Conservation (phyloP, 2,329 filamentous ascomycete genomes). For the Fusarium chuoi region DNA sequence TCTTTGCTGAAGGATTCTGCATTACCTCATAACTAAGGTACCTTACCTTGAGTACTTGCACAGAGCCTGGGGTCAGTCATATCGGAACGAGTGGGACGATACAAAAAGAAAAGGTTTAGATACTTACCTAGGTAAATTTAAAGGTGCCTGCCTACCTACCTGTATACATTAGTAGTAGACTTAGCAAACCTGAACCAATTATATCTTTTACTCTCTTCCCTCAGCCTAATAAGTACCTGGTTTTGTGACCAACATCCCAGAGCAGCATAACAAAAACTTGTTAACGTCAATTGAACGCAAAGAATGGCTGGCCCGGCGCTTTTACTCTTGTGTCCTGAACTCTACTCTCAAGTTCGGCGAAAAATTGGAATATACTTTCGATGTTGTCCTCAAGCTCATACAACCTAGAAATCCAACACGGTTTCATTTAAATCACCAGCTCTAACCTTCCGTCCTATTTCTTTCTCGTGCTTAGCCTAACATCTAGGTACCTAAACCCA, state of each 20-base stretch:
- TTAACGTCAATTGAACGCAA: not conserved
- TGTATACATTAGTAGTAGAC: too few relatives aligned
- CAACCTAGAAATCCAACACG: not conserved
- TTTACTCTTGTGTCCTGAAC: not conserved
- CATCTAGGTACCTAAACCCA: not conserved
- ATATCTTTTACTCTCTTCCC: too few relatives aligned
- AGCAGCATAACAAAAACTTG: not conserved
- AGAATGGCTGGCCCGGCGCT: not conserved
- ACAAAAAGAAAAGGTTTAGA: not conserved
- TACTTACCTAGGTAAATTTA: not conserved
- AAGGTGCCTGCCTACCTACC: too few relatives aligned
- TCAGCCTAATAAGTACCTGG: not conserved
- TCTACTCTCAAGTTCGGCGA: not conserved
- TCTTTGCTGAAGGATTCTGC: not conserved
- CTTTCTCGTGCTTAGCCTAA: not conserved
- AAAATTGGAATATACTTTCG: not conserved
- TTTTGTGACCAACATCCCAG: not conserved
- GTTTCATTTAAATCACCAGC: too few relatives aligned
- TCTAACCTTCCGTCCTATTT: not conserved
- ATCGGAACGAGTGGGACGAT: not conserved
- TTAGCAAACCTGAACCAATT: not conserved
- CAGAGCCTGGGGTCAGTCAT: not conserved
- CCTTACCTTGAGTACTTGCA: not conserved
- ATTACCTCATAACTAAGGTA: not conserved
- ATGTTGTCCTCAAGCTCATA: not conserved